Percentiles rank a stretch among this genome's conserved stretches.
Conservation (phyloP, 768 basidiomycete species). For the Lenzites betulinus region DNA sequence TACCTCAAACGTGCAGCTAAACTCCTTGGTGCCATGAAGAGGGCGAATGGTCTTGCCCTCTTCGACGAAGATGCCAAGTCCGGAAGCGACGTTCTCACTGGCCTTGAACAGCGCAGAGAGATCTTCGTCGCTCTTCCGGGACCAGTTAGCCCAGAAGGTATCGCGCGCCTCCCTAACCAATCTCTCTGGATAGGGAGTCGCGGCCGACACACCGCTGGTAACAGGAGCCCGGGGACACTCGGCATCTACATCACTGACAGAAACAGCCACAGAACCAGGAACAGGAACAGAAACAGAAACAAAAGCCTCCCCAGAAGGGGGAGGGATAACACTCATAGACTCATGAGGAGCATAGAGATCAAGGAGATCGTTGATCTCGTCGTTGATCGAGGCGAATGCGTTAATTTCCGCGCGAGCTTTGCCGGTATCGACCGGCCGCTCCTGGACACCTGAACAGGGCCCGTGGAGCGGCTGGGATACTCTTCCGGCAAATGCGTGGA, state of each 20-base stretch:
- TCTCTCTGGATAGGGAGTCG: not conserved
- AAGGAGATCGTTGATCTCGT: not conserved
- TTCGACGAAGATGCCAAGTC: too few relatives aligned
- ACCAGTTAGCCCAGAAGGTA: not conserved
- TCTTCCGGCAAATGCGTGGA: not conserved
- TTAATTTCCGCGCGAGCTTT: not conserved
- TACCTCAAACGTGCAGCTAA: not conserved
- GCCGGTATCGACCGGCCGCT: not conserved
- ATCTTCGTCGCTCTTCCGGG: not conserved
- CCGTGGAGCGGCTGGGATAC: not conserved
- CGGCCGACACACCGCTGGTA: not conserved
- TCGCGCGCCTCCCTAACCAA: not conserved
- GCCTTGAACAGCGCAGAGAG: not conserved
- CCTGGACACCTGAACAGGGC: not conserved
- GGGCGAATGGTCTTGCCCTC: not conserved
- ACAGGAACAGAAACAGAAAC: too few relatives aligned
- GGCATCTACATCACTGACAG: not conserved
- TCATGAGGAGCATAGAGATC: not conserved
- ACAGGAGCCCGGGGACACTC: not conserved
- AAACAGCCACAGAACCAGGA: too few relatives aligned
- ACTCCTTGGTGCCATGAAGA: not conserved
- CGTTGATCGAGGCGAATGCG: not conserved
- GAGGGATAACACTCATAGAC: not conserved
- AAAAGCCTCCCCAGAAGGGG: not conserved
- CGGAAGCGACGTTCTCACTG: not conserved